phyloP scores from a whole-genome alignment of 2,329 filamentous ascomycete genomes.

The Leptographium wingfieldii region DNA sequence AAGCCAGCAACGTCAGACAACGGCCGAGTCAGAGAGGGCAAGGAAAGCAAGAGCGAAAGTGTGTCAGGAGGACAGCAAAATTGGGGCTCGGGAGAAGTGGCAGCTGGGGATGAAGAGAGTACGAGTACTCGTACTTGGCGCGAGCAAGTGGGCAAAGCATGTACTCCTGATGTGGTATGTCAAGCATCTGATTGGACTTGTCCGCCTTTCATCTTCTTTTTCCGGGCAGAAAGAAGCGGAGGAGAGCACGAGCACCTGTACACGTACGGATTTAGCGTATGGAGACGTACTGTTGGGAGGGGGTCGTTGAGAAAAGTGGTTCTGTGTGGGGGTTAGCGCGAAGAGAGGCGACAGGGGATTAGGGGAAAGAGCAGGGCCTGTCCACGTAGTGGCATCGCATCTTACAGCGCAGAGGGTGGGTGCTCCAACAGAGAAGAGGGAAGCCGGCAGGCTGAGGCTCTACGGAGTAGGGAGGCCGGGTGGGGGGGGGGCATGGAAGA shows the following conservation, averaged over 20 bases:
- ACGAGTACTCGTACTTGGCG: not conserved
- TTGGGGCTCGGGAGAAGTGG: conserved; percentile 4
- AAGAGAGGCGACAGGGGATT: not conserved
- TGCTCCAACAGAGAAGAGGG: no score
- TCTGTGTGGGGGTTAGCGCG: conserved; percentile 15
- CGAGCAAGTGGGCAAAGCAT: not conserved
- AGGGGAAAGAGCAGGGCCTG: not conserved
- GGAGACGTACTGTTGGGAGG: conserved; percentile 1
- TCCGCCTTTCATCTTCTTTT: not conserved
- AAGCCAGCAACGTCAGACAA: not conserved
- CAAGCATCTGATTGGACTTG: not conserved
- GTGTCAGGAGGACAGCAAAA: conserved; percentile 11
- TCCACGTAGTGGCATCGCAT: no score
- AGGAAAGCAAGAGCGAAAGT: not conserved
- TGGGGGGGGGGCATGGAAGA: no score
- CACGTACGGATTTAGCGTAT: not conserved
- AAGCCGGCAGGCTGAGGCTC: no score
- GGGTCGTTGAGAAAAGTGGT: conserved; percentile 6
- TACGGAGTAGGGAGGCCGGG: no score
- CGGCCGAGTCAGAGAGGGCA: not conserved
- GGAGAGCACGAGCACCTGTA: not conserved
- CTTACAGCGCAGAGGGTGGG: not conserved
- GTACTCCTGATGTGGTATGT: not conserved
- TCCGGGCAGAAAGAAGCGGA: not conserved
- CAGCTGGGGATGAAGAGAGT: not conserved